Percentiles rank a stretch among this genome's conserved stretches.
Conservation (phyloP, 176 grass and related monocot genomes). For the Typha latifolia region DNA sequence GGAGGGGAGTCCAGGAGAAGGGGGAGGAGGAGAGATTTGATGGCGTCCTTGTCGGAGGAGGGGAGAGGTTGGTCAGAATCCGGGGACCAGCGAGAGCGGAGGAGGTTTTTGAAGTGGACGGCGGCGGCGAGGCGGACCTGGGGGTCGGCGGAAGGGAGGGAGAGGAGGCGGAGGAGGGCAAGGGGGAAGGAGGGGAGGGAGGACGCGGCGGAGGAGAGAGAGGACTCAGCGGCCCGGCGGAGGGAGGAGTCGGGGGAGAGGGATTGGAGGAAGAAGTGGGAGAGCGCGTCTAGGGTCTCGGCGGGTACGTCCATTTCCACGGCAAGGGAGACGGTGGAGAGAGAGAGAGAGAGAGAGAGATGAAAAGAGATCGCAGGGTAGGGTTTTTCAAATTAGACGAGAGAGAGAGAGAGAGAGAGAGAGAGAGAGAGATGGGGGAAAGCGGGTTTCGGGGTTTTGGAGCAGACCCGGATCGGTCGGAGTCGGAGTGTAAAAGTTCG, state of each 20-base stretch:
- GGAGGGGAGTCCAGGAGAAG: slow-evolving; percentile 64
- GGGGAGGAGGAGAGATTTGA: slow-evolving; percentile 70
- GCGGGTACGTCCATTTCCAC: slow-evolving; percentile 58
- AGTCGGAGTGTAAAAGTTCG: no score
- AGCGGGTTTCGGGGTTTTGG: no score
- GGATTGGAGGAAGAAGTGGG: slow-evolving; percentile 66
- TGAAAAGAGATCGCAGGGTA: slow-evolving; percentile 1
- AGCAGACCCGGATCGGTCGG: no score
- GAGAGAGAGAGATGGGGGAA: no score
- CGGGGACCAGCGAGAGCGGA: slow-evolving; percentile 57
- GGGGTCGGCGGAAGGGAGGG: slow-evolving; percentile 38
- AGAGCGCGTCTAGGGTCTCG: slow-evolving; percentile 69
- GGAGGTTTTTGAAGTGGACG: slow-evolving; percentile 84
- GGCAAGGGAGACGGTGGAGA: no score
- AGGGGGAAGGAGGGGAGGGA: slow-evolving; percentile 48
- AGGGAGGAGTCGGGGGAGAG: slow-evolving; percentile 54
- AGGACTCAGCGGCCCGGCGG: slow-evolving; percentile 64
- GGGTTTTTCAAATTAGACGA: slow-evolving; percentile 10
- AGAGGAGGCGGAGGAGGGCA: slow-evolving; percentile 51
- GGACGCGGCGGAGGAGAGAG: slow-evolving; percentile 32
- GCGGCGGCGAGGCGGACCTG: slow-evolving; percentile 57
- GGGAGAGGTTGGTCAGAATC: slow-evolving; percentile 35
- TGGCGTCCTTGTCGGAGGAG: slow-evolving; percentile 43
- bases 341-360: neutral
- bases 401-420: neutral